Base-by-base conservation (phyloP, 129 eudicot genomes). In the Dittrichia graveolens region DNA sequence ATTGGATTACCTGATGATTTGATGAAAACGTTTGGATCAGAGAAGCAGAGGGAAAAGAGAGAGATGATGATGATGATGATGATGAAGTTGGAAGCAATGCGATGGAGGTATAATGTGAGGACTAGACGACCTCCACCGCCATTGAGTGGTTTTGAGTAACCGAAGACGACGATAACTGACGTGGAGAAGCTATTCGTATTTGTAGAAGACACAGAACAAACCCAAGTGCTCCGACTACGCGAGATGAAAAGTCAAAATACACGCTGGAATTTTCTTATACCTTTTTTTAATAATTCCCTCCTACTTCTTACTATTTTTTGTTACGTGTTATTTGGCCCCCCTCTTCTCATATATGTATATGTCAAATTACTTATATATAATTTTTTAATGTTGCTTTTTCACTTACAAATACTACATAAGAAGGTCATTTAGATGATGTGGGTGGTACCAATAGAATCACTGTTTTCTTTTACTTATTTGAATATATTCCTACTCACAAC, bases 41-140 rank as follows among this genome's bases (percentile, higher is more conserved):
- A 39, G 67, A 60, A 63, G 43, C 39, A 6, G 58, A 69, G 38
- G 24, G 54, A 67, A 2, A 2, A 24, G 31, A 0, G 31, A n/a
- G n/a, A n/a, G 31, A 24, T 24, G 31, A 24, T 24, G 31, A 24
- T 24, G 31, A 24, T 24, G 31, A 24, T 24, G 75, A 72, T 8
- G 72, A 71, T 43, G 73, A 78, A 44, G 57, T 7, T 42, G 44
- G 16, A 71, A 15, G 11, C 14, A 2, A 2, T 42, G 45, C 18
- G 39, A 53, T 68, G 69, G 81, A 77, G 70, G 56, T 56, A 52
- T 10, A 14, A 48, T 67, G 18, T 46, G 42, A 44, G 65, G 3
- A 31, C 35, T 71, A 78, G n/a, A 64, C 63, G 73, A 71, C 60
- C 53, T 78, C 67, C 35, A 71, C 61, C 82, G 73, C 78, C 82